Percentiles rank a stretch among this genome's conserved stretches.
phyloP scores from a whole-genome alignment of 2,329 filamentous ascomycete genomes.

The Fusarium torreyae region DNA sequence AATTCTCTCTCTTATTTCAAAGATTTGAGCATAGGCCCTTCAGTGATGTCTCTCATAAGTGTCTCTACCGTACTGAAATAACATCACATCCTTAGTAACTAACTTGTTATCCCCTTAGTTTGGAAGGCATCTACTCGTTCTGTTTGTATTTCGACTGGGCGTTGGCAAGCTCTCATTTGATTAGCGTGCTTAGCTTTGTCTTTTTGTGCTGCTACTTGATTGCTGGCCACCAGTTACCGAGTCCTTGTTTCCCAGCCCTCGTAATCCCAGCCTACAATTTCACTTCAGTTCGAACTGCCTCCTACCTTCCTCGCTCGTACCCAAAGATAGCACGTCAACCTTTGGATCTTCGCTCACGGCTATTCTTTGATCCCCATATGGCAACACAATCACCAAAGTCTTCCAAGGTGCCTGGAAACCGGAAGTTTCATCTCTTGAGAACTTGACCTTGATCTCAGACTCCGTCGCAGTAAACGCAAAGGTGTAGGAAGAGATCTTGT shows the following conservation, averaged over 20 bases:
- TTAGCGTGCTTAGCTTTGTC: too few species aligned
- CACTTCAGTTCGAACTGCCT: constrained; percentile 9
- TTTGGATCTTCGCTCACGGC: constrained; percentile 1
- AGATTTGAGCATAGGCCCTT: too few species aligned
- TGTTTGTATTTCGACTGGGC: too few species aligned
- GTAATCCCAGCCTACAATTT: too few species aligned
- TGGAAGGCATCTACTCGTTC: too few species aligned
- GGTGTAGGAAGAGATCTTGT: constrained; percentile 53
- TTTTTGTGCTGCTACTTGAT: too few species aligned
- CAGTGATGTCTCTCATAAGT: too few species aligned
- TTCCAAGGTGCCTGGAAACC: constrained; percentile 56
- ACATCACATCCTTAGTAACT: too few species aligned
- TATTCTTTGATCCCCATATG: constrained; percentile 48
- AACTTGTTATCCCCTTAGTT: too few species aligned
- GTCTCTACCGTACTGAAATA: too few species aligned
- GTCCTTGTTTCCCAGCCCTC: not conserved
- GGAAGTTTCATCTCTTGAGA: constrained; percentile 51
- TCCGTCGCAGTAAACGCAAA: constrained; percentile 47
- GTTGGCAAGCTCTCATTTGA: too few species aligned
- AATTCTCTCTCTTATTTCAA: too few species aligned
- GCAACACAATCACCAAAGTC: constrained; percentile 52
- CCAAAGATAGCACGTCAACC: not conserved
- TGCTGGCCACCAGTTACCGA: not conserved
- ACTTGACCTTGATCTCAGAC: constrained; percentile 47
- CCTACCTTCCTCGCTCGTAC: constrained; percentile 11